These are phyloP conservation scores for Entomortierella chlamydospora DNA, from an alignment of 192 early-diverging fungal species.

Conservation along the genomic window DNA sequence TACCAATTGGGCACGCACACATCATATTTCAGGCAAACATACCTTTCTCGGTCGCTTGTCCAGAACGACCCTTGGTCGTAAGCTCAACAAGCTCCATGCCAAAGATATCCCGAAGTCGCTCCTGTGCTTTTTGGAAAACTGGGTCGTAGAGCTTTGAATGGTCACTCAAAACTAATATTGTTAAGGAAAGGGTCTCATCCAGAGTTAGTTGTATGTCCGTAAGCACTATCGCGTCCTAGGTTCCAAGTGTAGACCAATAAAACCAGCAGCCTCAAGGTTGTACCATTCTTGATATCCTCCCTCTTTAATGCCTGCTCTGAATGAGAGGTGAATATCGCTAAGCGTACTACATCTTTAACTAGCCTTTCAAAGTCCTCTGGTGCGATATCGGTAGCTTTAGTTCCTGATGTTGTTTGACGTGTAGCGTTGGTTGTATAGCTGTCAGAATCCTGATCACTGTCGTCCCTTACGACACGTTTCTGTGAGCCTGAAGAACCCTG, in stretches of 20 bases:
- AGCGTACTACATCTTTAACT: constrained; percentile 71
- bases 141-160: constrained; percentile 56
- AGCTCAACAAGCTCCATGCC: constrained; percentile 74
- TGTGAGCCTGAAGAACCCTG: constrained; percentile 28
- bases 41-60: constrained; percentile 35
- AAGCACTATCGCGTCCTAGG: neutral
- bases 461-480: constrained; percentile 32
- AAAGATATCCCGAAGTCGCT: constrained; percentile 63
- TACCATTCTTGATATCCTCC: constrained; percentile 75
- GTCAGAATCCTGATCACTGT: constrained; percentile 30
- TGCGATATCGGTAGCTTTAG: neutral
- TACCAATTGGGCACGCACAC: neutral
- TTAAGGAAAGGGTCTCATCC: neutral
- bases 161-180: constrained; percentile 61
- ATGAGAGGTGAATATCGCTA: constrained; percentile 68
- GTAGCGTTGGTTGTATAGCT: neutral
- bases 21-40: constrained; percentile 19
- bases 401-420: neutral
- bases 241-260: neutral
- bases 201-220: neutral
- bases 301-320: constrained; percentile 59
- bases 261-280: neutral
- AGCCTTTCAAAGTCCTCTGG: constrained; percentile 65
- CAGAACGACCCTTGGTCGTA: constrained; percentile 46
- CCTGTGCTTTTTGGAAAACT: constrained; percentile 63